Conservation (phyloP, 106 monocot genomes). For the Triglochin maritima region DNA sequence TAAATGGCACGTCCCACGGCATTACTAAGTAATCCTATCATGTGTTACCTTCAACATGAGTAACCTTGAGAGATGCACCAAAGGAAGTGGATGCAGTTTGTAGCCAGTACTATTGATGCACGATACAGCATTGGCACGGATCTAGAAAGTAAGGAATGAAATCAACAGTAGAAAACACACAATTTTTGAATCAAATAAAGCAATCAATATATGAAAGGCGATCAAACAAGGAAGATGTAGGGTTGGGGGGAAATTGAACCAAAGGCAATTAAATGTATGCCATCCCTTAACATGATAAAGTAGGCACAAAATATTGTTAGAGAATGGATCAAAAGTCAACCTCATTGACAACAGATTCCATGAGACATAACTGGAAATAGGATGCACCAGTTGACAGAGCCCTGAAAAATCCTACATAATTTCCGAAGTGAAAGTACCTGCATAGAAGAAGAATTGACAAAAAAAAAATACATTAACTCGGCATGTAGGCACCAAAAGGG, state of each 20-base stretch:
- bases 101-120: constrained; percentile 61
- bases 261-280: not conserved
- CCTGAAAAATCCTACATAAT: constrained; percentile 77
- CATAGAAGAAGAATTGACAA: constrained; percentile 2
- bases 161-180: not conserved
- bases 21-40: not conserved
- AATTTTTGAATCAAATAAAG: not conserved
- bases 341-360: constrained; percentile 91
- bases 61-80: constrained; percentile 42
- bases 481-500: not conserved
- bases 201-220: not conserved
- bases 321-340: constrained; percentile 15
- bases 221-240: not conserved
- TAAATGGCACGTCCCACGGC: not conserved
- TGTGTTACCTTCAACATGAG: constrained; percentile 62
- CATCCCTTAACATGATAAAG: not conserved
- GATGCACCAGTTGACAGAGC: constrained; percentile 41
- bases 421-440: constrained; percentile 64
- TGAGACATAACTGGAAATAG: constrained; percentile 53
- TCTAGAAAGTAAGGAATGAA: constrained; percentile 17
- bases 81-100: constrained; percentile 80
- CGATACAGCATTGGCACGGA: constrained; percentile 54
- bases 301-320: not conserved
- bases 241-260: not conserved
- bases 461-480: not conserved